Conservation (phyloP, 768 basidiomycete genomes). For the Fibroporia radiculosa region DNA sequence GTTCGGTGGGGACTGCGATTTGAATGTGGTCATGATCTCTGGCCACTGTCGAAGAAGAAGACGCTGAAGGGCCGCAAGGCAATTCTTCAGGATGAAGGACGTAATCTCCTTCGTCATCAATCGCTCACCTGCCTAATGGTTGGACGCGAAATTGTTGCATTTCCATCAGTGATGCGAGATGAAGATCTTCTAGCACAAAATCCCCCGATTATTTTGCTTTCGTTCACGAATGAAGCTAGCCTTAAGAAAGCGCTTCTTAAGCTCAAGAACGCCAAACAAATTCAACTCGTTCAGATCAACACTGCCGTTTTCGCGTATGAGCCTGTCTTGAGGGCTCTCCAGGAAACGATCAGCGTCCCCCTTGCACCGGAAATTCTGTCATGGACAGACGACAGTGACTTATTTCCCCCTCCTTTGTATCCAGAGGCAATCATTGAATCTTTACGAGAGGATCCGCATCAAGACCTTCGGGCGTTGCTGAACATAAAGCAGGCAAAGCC, state of each 20-base stretch:
- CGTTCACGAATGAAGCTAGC: conserved; percentile 38
- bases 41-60: conserved; percentile 18
- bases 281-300: conserved; percentile 50
- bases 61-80: conserved; percentile 29
- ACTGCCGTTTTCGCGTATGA: conserved; percentile 57
- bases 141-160: conserved; percentile 40
- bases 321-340: conserved; percentile 51
- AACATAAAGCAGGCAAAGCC: conserved; percentile 22
- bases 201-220: conserved; percentile 45
- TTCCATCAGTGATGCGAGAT: conserved; percentile 46
- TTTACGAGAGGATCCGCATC: conserved; percentile 24
- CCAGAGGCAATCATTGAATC: conserved; percentile 20
- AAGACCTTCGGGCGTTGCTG: conserved; percentile 36
- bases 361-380: conserved; percentile 44
- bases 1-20: conserved; percentile 27
- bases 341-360: conserved; percentile 37
- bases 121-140: conserved; percentile 46
- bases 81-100: conserved; percentile 28
- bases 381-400: conserved; percentile 33
- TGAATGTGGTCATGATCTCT: conserved; percentile 25
- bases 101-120: conserved; percentile 42
- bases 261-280: conserved; percentile 27
- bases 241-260: conserved; percentile 31
- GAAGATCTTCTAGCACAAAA: conserved; percentile 41
- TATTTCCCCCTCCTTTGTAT: conserved; percentile 8